Evolutionary conservation across 805 yeast genomes (phyloP), one percentile per base, ranked within the genome.

Genomic region (Candida golubevii): DNA sequence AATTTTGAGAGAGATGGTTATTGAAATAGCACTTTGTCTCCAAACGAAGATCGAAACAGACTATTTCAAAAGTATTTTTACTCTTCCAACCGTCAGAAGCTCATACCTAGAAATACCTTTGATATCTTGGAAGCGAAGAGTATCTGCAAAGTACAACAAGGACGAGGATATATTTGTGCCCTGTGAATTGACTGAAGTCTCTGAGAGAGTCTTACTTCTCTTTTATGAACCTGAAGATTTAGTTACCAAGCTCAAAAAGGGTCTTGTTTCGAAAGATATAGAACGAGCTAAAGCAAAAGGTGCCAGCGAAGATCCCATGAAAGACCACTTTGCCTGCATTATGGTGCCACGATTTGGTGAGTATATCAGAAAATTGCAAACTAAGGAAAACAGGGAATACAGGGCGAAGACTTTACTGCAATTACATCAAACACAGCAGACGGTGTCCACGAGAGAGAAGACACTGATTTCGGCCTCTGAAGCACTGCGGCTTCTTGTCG

Each of bases 151-250:
- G 0, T 84, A 81, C 59, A 76, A 79, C 53, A 49, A 63, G 8
- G 56, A 56, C 1, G 65, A 67, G 26, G 85, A 80, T 46, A 54
- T 74, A 0, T 84, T 80, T 50, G 69, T 77, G 8, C 90, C 90
- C 0, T 66, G 76, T 38, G 64, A 60, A 0, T 60, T 69, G 1
- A 63, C 57, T 28, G 55, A 70, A 2, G 47, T 68, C 1, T 64
- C 67, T 6, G 89, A 83, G 54, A 62, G 61, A 9, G 65, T 66
- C 1, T 47, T 67, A 3, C 67, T 77, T 1, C 46, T 83, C 1
- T 67, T 72, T 37, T 79, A 72, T 49, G 66, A 69, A 5, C 78
- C 83, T 0, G 60, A 63, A 8, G 72, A 71, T 1, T 70, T 83
- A 35, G 63, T 75, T 7, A 37, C 38, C 6, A 51, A 45, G 28